Evolutionary conservation across 2,329 filamentous ascomycete species (phyloP), one percentile per base, ranked within the genome.

Genomic region (Fusarium neocosmosporiellum): DNA sequence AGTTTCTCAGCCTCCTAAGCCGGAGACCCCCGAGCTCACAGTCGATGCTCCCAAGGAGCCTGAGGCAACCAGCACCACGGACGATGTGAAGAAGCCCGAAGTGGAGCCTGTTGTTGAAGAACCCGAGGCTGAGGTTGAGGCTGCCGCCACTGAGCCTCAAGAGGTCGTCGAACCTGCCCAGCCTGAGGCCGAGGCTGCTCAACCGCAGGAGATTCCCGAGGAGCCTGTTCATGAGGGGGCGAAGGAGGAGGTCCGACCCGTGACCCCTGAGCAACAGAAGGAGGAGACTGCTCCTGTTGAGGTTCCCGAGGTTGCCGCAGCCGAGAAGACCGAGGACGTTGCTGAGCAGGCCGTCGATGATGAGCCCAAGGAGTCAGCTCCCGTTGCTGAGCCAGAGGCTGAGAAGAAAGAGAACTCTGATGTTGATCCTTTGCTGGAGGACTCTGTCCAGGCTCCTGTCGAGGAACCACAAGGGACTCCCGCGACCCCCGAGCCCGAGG

Each of bases 291-390:
- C 63, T 11, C n/a, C 62, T 16, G 34, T 36, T 8, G 62, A 58
- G 33, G 31, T 53, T 36, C 11, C 46, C 16, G 48, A 73, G 24
- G 65, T 70, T 10, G 29, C 68, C 18, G 55, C 57, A 2, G 22
- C 70, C 2, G 72, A 77, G 55, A 61, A 69, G 20, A 57, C 58
- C 4, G 62, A 73, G 41, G 53, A 66, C 4, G 64, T 71, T 34
- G 59, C 60, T 41, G 54, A 60, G 16, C n/a, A 60, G 27, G 7
- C 36, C n/a, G 22, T 16, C 16, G 27, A 39, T 18, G 20, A 57
- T n/a, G 59, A 70, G 48, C 43, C n/a, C 11, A 67, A 70, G 43
- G 33, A 53, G 33, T 31, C 36, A 18, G 27, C 16, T 33, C n/a
- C 54, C 18, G 39, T 20, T 18, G 18, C 58, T 10, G 65, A 60